Evolutionary conservation across 192 early-diverging fungal genomes (phyloP).

Genomic region (Coemansia sp.): DNA sequence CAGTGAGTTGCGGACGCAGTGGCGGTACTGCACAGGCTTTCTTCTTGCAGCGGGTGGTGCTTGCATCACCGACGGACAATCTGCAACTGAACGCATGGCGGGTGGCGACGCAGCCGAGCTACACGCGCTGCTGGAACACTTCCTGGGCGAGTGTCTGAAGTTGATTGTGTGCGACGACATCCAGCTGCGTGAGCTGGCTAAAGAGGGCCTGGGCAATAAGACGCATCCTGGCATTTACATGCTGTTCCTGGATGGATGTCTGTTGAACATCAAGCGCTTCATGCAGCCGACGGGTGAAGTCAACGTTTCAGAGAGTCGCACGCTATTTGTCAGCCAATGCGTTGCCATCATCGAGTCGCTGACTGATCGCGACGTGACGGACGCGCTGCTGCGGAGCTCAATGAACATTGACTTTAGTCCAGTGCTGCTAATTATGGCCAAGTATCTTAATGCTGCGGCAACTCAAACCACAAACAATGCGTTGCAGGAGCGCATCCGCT

Average conservation of each 20-base stretch:
- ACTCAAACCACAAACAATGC: constrained; percentile 37
- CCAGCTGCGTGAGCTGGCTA: constrained; percentile 52
- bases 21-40: constrained; percentile 55
- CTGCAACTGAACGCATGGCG: constrained; percentile 37
- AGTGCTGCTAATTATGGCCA: constrained; percentile 46
- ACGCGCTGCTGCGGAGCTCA: constrained; percentile 40
- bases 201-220: constrained; percentile 53
- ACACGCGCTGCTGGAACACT: constrained; percentile 53
- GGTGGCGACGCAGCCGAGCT: constrained; percentile 48
- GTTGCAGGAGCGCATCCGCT: constrained; percentile 47
- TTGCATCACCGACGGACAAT: constrained; percentile 37
- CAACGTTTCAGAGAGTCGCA: constrained; percentile 52
- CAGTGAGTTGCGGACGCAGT: constrained; percentile 52
- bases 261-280: constrained; percentile 53
- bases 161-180: constrained; percentile 54
- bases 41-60: constrained; percentile 50
- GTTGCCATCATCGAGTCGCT: constrained; percentile 51
- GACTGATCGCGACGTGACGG: constrained; percentile 44
- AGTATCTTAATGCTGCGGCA: constrained; percentile 47
- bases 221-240: constrained; percentile 54
- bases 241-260: constrained; percentile 50
- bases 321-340: constrained; percentile 55
- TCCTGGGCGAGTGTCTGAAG: constrained; percentile 53
- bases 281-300: constrained; percentile 52
- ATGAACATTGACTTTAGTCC: constrained; percentile 53